These are phyloP conservation scores for Gracilaria domingensis DNA, from an alignment of 23 red algal species.

Conservation along the genomic window DNA sequence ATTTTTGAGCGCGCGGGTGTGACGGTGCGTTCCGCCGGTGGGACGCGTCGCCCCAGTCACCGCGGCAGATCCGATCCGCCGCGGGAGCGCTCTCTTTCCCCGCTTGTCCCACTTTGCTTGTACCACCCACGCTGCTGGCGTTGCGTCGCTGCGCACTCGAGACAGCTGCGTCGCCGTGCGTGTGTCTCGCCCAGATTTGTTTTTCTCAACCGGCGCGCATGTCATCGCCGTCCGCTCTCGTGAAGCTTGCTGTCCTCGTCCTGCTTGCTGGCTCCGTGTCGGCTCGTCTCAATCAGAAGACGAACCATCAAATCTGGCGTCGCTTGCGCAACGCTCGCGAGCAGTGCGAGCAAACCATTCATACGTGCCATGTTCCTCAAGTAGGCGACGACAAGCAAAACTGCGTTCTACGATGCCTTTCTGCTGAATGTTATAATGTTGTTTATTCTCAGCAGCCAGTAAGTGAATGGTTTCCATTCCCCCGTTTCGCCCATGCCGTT, in stretches of 20 bases:
- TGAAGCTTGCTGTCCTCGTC: not conserved
- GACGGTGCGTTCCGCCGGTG: too few relatives aligned
- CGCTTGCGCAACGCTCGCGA: constrained; percentile 1
- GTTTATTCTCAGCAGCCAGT: constrained; percentile 53
- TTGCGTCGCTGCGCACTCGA: too few relatives aligned
- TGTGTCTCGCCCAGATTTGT: too few relatives aligned
- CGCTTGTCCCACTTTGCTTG: too few relatives aligned
- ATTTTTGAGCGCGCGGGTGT: too few relatives aligned
- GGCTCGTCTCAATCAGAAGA: constrained; percentile 1
- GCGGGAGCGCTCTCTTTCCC: too few relatives aligned
- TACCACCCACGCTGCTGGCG: too few relatives aligned
- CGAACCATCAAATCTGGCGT: constrained; percentile 32
- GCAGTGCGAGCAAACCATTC: not conserved
- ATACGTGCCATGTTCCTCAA: not conserved
- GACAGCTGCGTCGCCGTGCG: too few relatives aligned
- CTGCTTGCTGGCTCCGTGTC: not conserved
- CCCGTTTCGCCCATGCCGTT: not conserved
- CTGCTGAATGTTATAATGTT: constrained; percentile 34
- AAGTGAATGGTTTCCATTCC: not conserved
- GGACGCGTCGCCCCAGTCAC: too few relatives aligned
- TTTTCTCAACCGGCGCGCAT: too few relatives aligned
- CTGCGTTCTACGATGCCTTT: constrained; percentile 42
- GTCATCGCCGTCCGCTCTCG: not conserved
- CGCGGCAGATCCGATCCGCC: too few relatives aligned
- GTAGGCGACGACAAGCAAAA: constrained; percentile 30